Conservation (phyloP, 257 asterid species). For the Solanum chilense region DNA sequence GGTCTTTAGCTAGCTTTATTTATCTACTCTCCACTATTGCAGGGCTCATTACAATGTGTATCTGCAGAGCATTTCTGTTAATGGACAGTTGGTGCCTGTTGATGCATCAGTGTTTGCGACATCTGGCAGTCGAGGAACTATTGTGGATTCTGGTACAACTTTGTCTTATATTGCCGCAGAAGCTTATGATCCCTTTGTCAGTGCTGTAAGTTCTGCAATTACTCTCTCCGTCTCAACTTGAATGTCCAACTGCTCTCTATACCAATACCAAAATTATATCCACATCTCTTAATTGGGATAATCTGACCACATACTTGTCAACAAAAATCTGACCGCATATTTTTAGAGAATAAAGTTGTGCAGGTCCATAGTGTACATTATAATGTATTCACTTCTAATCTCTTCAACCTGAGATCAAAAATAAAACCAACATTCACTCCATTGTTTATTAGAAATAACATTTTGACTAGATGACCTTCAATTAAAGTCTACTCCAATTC, state of each 20-base stretch:
- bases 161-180: conserved; percentile 72
- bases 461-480: background rate
- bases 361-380: background rate
- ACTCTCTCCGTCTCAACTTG: background rate
- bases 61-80: conserved; percentile 70
- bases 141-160: conserved; percentile 91
- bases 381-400: background rate
- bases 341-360: background rate
- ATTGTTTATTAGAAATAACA: background rate
- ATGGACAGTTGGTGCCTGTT: conserved; percentile 59
- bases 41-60: conserved; percentile 84
- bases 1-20: background rate
- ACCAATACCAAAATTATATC: background rate
- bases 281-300: background rate
- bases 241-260: background rate
- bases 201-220: conserved; percentile 47
- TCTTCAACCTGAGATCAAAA: background rate
- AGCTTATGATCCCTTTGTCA: conserved; percentile 75
- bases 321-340: background rate
- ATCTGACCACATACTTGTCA: background rate
- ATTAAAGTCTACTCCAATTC: background rate
- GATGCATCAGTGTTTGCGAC: conserved; percentile 69
- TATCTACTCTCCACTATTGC: background rate
- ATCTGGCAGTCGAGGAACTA: conserved; percentile 60
- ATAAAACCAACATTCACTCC: background rate